These are phyloP conservation scores for Casuarina cunninghamiana DNA, from an alignment of 306 rosid genomes.

Conservation along the genomic window DNA sequence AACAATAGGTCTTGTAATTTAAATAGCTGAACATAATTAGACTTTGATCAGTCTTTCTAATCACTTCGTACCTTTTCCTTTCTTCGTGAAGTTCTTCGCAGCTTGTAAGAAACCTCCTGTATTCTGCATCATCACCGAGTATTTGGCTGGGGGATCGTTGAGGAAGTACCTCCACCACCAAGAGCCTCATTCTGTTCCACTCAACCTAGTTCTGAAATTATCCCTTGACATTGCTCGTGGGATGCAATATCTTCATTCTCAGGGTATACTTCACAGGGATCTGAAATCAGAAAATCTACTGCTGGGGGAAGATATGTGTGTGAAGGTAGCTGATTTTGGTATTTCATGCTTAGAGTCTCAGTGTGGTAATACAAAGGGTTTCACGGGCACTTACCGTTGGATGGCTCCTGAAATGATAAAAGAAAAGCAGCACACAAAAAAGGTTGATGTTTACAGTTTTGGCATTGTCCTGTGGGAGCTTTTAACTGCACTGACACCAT, in stretches of 20 bases:
- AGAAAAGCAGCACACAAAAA: constrained; percentile 88
- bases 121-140: constrained; percentile 90
- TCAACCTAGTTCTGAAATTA: constrained; percentile 65
- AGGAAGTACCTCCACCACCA: constrained; percentile 84
- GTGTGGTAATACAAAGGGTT: constrained; percentile 70
- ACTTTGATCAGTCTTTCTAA: constrained; percentile 8
- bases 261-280: constrained; percentile 94
- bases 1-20: constrained; percentile 12
- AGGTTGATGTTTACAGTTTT: constrained; percentile 95
- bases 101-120: constrained; percentile 99
- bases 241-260: constrained; percentile 91
- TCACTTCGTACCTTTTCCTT: constrained; percentile 22
- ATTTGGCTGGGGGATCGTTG: constrained; percentile 84
- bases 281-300: constrained; percentile 92
- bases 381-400: constrained; percentile 97
- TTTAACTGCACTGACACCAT: constrained; percentile 79
- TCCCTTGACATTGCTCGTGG: constrained; percentile 79
- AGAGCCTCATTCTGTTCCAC: constrained; percentile 73
- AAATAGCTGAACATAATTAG: neutral
- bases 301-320: constrained; percentile 84
- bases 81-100: constrained; percentile 70
- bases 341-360: constrained; percentile 92
- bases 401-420: constrained; percentile 98
- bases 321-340: constrained; percentile 96
- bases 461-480: constrained; percentile 98